Percentiles rank a stretch among this genome's conserved stretches.
Evolutionary conservation across 2,329 filamentous ascomycete species (phyloP).

Genomic region (Lecanicillium sp.): DNA sequence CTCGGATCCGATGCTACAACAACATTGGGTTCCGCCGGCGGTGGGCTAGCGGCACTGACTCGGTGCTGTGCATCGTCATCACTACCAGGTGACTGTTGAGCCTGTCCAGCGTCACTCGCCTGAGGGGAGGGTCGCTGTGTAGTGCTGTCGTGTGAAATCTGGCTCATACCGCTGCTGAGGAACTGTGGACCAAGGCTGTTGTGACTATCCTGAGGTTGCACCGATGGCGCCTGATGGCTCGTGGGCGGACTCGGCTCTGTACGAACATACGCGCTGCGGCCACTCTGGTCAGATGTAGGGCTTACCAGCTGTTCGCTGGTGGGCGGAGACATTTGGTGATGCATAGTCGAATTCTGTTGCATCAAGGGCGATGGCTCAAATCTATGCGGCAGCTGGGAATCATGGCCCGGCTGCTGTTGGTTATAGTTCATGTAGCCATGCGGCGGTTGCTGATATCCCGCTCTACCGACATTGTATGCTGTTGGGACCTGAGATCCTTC

Average conservation of each 20-base stretch:
- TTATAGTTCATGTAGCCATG: no score
- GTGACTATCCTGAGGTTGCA: neutral
- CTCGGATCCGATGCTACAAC: neutral
- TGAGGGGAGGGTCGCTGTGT: neutral
- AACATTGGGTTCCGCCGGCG: neutral
- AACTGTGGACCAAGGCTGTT: neutral
- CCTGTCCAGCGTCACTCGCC: no score
- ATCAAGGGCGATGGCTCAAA: no score
- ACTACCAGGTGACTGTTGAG: slow-evolving; percentile 1
- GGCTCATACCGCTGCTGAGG: slow-evolving; percentile 4
- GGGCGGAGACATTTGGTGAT: no score
- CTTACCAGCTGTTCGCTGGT: no score
- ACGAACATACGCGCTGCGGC: no score
- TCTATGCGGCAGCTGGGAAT: no score
- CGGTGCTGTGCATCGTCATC: neutral
- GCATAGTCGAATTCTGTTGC: no score
- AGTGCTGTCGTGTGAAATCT: slow-evolving; percentile 5
- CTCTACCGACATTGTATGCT: neutral
- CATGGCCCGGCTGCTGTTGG: no score
- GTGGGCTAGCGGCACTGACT: neutral
- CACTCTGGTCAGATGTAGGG: no score
- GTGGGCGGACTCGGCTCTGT: neutral
- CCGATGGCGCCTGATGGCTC: neutral
- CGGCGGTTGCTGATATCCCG: neutral
- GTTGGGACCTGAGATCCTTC: slow-evolving; percentile 3